phyloP scores from a whole-genome alignment of 225 moss, liverwort and hornwort species.

The Ulota crispa region DNA sequence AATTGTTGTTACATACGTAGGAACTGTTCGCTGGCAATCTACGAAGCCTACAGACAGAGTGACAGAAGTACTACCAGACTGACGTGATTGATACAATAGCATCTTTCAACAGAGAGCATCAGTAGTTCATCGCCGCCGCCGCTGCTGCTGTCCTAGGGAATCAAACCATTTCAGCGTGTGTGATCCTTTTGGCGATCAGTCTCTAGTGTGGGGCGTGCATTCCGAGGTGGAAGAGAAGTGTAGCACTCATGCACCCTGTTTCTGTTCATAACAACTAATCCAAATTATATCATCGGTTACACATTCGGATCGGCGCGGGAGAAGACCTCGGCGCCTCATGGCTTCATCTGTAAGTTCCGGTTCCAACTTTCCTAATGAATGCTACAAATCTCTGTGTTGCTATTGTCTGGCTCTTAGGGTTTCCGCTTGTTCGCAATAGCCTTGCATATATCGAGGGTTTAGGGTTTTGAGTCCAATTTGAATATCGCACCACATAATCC shows the following conservation, averaged over 20 bases:
- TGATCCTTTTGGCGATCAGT: not conserved
- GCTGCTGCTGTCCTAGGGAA: not conserved
- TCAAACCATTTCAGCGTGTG: not conserved
- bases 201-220: not conserved
- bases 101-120: not conserved
- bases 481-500: not conserved
- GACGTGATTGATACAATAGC: no score
- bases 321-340: slow-evolving; percentile 15
- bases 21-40: slow-evolving; percentile 9
- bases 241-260: not conserved
- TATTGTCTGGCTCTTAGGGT: not conserved
- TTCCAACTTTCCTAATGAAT: not conserved
- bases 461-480: not conserved
- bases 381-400: not conserved
- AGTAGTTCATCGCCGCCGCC: not conserved
- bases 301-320: not conserved
- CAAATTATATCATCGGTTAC: not conserved
- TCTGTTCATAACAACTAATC: not conserved
- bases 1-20: not conserved
- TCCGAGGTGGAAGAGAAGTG: slow-evolving; percentile 4
- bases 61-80: no score
- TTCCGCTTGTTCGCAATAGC: not conserved
- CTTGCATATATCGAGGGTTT: not conserved
- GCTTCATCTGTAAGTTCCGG: slow-evolving; percentile 19
- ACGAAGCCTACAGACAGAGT: not conserved